Percentiles rank a stretch among this genome's conserved stretches.
phyloP scores from a whole-genome alignment of 176 grass and related monocot genomes.

The Aegilops speltoides region DNA sequence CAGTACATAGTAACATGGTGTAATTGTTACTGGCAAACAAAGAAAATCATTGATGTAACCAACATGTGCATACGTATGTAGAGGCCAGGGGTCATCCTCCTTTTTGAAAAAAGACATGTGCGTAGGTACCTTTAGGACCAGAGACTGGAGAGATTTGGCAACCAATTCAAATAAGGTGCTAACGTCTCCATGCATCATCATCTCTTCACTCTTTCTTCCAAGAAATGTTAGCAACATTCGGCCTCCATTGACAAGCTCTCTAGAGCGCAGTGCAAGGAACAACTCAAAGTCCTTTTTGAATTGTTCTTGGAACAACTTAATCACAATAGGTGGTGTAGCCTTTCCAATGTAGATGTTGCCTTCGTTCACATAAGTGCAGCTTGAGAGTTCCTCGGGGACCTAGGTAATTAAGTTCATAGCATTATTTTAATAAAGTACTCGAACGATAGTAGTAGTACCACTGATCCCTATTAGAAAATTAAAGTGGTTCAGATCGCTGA shows the following conservation, averaged over 20 bases:
- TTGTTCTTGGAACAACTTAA: slow-evolving; percentile 32
- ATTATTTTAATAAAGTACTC: neutral
- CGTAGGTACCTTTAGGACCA: slow-evolving; percentile 37
- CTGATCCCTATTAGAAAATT: no score
- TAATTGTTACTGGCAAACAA: no score
- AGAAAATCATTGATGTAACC: no score
- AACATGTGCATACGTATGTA: neutral
- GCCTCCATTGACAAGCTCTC: slow-evolving; percentile 28
- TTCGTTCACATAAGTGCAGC: neutral
- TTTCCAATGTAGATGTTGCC: slow-evolving; percentile 34
- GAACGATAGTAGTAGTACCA: no score
- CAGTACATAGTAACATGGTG: no score
- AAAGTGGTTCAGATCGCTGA: no score
- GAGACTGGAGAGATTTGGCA: neutral
- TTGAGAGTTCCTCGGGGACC: slow-evolving; percentile 39
- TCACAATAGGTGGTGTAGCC: slow-evolving; percentile 4
- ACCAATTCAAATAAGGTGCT: slow-evolving; percentile 1
- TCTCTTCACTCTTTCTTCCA: slow-evolving; percentile 6
- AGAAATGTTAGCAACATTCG: slow-evolving; percentile 39
- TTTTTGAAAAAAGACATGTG: neutral
- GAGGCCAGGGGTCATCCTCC: no score
- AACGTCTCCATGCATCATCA: neutral
- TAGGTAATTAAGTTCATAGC: neutral
- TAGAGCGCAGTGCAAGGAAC: slow-evolving; percentile 25
- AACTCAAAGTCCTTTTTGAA: slow-evolving; percentile 29